Evolutionary conservation across 2,329 filamentous ascomycete genomes (phyloP).

Genomic region (Fusarium liriodendri): DNA sequence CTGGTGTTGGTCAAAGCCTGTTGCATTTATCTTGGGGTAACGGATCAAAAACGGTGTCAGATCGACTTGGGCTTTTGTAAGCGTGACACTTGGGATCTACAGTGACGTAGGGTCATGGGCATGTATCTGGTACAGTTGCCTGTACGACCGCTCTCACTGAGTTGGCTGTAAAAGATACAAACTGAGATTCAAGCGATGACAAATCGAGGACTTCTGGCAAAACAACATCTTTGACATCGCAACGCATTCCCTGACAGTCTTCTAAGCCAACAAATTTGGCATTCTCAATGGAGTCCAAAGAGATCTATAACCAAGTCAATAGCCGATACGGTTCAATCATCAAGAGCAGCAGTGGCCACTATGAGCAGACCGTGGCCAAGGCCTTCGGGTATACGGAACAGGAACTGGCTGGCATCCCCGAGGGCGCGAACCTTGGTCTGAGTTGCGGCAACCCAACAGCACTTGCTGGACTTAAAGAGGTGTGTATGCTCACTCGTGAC

Average conservation of each 20-base stretch:
- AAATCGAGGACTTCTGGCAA: neutral
- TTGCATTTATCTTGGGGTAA: neutral
- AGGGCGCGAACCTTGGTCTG: slow-evolving; percentile 62
- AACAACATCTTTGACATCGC: neutral
- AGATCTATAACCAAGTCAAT: slow-evolving; percentile 9
- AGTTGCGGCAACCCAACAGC: slow-evolving; percentile 66
- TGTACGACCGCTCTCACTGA: neutral
- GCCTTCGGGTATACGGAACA: slow-evolving; percentile 64
- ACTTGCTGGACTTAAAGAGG: slow-evolving; percentile 58
- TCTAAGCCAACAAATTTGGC: neutral
- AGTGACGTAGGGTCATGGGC: neutral
- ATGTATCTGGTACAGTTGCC: neutral
- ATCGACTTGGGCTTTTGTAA: neutral
- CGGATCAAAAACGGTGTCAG: neutral
- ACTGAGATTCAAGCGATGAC: neutral
- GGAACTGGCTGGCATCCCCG: slow-evolving; percentile 57
- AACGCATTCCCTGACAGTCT: neutral
- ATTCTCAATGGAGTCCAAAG: neutral
- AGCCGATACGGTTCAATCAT: slow-evolving; percentile 49
- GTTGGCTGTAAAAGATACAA: neutral
- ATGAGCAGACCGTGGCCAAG: slow-evolving; percentile 56
- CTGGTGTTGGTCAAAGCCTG: neutral
- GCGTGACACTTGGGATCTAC: neutral
- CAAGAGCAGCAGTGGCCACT: slow-evolving; percentile 43
- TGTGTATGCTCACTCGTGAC: slow-evolving; percentile 28